Base-by-base conservation (phyloP, 2,329 filamentous ascomycete species). In the Macrophomina phaseolina region DNA sequence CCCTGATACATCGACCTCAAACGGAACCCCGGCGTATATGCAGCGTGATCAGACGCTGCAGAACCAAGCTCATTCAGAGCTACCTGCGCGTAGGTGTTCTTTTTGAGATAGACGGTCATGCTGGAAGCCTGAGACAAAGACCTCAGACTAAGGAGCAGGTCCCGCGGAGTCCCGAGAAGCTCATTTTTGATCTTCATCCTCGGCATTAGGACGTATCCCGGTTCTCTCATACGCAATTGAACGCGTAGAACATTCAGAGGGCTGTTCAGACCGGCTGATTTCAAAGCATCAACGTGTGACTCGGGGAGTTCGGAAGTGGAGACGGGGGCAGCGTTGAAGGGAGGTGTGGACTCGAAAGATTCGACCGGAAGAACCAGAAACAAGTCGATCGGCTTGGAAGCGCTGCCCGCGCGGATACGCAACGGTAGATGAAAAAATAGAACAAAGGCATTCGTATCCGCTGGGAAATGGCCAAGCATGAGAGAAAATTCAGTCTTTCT, bases 401-500 rank as follows among this genome's bases (percentile, higher is more conserved):
- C 45, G 11, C 45, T 38, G n/a, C 58, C 58, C 5, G 58, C 42
- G 32, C 45, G 58, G n/a, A 49, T 28, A 38, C 58, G 58, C 23
- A 62, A 40, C 2, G 58, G 45, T 49, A 62, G 18, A n/a, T 62
- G 45, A n/a, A 62, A 40, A 8, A 62, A 32, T 32, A 62, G n/a
- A 28, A 62, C 9, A 18, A 16, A 62, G 36, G 32, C 58, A 49
- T 62, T 38, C 45, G n/a, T 38, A 7, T 62, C 58, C n/a, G 49
- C 58, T 28, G 45, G 18, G 28, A 34, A 38, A 36, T 62, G 58
- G 5, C 58, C 58, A 62, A 62, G 58, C 58, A 62, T 38, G n/a
- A 62, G 42, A 9, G 58, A 62, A 38, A 62, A 62, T 38, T 62
- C 58, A 51, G 58, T 45, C 58, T 62, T 62, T 62, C 46, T 62